Conservation (phyloP, 106 monocot genomes). For the Phalaenopsis aphrodite region DNA sequence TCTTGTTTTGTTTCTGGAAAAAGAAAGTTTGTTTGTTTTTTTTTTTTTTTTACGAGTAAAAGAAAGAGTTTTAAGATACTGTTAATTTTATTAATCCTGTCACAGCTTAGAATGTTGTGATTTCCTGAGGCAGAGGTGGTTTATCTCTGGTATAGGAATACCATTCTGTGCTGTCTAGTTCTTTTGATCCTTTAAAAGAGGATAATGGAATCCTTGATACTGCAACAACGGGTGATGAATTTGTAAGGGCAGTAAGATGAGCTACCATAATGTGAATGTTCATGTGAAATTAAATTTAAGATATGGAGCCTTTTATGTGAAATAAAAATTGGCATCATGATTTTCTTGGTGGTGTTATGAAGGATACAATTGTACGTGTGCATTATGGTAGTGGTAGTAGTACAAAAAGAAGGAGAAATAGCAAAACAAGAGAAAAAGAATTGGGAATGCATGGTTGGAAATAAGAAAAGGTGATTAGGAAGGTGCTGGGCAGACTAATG, state of each 20-base stretch:
- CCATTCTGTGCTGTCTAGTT: background rate
- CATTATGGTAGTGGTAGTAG: background rate
- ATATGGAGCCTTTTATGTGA: background rate
- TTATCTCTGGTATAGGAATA: background rate
- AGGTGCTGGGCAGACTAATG: background rate
- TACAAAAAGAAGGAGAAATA: background rate
- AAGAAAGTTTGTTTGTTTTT: background rate
- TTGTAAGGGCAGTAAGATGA: background rate
- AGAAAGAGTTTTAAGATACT: background rate
- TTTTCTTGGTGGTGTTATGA: background rate
- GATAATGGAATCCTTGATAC: background rate
- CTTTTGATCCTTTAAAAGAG: background rate
- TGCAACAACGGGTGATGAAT: background rate
- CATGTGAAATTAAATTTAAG: background rate
- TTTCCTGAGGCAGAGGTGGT: background rate
- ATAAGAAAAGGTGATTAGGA: background rate
- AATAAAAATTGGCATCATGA: background rate
- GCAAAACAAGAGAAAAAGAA: background rate
- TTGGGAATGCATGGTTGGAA: background rate
- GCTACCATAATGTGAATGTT: background rate
- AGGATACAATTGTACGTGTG: background rate
- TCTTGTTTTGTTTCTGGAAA: background rate
- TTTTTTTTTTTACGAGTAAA: no score
- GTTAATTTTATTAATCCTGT: background rate
- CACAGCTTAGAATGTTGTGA: background rate